Evolutionary conservation across 345 rosid species (phyloP), one percentile per base, ranked within the genome.

Genomic region (Alliaria petiolata): DNA sequence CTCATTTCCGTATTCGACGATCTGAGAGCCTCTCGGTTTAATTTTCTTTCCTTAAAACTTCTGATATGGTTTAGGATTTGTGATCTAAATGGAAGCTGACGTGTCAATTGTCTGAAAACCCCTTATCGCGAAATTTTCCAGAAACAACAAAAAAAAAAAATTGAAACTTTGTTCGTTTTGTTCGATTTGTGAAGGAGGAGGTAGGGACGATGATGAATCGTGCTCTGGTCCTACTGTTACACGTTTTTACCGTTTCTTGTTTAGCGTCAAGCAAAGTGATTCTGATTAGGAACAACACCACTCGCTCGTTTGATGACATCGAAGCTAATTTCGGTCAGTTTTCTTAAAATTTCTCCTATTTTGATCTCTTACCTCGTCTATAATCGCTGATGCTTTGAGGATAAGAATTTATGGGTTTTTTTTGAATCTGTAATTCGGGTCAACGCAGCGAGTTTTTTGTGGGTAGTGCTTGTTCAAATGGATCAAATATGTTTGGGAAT

Each of bases 281-380:
- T 19, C 67, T 89, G 79, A 85, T 85, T 52, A 88, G 86, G 43
- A 65, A 55, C 60, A 87, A 95, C 77, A 76, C 66, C 58, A 85
- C 93, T 66, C 79, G 77, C 64, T 90, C 99, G 33, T 85, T 95
- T 69, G 84, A 81, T 43, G 93, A 84, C 74, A 71, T 92, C 55
- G 97, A 89, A 76, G 96, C 99, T 73, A 86, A 81, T 78, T 95
- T 95, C 70, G 87, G 99, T 91, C 31, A 63, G 85, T 63, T 71
- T 17, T 22, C n/a, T n/a, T 0, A 28, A 28, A 4, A n/a, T n/a
- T 28, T 28, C 4, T 28, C 31, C 31, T 8, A 5, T 44, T 17
- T 35, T 9, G 38, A 1, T 34, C 38, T 34, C 25, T 34, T 12
- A 13, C 43, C 6, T 39, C 6, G 22, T 44, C 54, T 49, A 10